Percentiles rank a stretch among this genome's conserved stretches.
Conservation (phyloP, 345 rosid species). For the Zanthoxylum bungeanum region DNA sequence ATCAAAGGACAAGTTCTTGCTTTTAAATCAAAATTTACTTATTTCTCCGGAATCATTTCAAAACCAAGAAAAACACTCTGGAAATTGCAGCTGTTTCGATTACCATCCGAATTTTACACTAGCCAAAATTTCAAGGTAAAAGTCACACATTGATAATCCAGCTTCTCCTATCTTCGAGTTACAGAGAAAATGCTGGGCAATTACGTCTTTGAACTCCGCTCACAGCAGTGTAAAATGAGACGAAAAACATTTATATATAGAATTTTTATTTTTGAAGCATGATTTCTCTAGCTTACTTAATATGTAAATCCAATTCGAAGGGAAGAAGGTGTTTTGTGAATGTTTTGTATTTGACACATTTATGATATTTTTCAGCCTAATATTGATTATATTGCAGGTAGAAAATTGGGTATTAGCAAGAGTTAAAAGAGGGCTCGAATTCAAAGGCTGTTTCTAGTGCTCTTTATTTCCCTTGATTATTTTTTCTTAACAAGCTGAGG, state of each 20-base stretch:
- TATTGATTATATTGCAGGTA: conserved; percentile 15
- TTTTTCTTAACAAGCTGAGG: too few relatives aligned
- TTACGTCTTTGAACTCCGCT: too few relatives aligned
- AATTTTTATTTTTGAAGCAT: too few relatives aligned
- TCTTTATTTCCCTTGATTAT: background rate
- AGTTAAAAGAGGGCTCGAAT: conserved; percentile 3
- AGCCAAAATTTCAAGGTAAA: background rate
- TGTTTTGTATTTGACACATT: too few relatives aligned
- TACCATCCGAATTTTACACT: background rate
- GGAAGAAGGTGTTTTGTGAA: too few relatives aligned
- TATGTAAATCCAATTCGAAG: background rate
- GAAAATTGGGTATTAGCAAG: conserved; percentile 13
- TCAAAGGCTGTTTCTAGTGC: background rate
- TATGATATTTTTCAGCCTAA: too few relatives aligned
- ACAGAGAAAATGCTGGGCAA: too few relatives aligned
- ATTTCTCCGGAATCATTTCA: conserved; percentile 6
- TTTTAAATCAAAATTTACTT: conserved; percentile 10
- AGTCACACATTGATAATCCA: too few relatives aligned
- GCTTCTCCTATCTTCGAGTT: too few relatives aligned
- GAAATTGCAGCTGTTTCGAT: conserved; percentile 22
- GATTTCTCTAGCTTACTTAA: too few relatives aligned
- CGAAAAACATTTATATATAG: too few relatives aligned
- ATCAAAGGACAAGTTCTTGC: conserved; percentile 5
- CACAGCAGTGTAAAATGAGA: too few relatives aligned
- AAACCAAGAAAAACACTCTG: conserved; percentile 28